These are phyloP conservation scores for Crithidia acanthocephali DNA, from an alignment of 208 protist genomes.

Conservation along the genomic window DNA sequence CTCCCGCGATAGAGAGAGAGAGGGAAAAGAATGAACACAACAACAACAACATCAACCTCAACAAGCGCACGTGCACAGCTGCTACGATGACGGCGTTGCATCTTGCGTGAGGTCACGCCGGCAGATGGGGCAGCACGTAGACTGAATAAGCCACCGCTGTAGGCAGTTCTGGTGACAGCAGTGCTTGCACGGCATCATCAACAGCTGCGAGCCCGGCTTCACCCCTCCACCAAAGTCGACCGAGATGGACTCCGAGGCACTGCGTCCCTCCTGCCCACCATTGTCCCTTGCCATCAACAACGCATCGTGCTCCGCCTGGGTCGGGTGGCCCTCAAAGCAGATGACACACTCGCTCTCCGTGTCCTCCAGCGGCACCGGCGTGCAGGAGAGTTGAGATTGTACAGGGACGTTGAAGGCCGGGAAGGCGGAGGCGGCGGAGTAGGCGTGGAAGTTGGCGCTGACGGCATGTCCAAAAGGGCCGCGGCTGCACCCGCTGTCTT, in stretches of 20 bases:
- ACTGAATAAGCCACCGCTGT: constrained; percentile 69
- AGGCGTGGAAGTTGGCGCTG: background rate
- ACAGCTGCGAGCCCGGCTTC: constrained; percentile 46
- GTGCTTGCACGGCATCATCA: constrained; percentile 60
- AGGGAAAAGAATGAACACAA: constrained; percentile 9
- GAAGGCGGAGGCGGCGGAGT: constrained; percentile 5
- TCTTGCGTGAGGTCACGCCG: constrained; percentile 42
- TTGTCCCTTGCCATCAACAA: background rate
- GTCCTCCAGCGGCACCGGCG: constrained; percentile 33
- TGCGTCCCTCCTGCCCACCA: background rate
- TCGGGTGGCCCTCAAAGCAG: constrained; percentile 25
- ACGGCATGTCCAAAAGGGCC: background rate
- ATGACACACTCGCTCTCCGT: constrained; percentile 34
- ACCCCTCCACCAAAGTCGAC: constrained; percentile 33
- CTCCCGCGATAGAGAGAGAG: no score
- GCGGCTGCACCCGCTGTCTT: background rate
- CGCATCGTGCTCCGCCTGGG: background rate
- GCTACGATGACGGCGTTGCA: constrained; percentile 12
- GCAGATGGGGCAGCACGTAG: constrained; percentile 61
- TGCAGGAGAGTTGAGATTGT: constrained; percentile 28
- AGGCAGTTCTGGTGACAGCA: constrained; percentile 73
- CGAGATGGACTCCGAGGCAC: background rate
- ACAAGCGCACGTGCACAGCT: no score
- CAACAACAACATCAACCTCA: background rate
- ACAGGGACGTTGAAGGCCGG: background rate